Conservation (phyloP, 768 basidiomycete species). For the Mycena alexandri region DNA sequence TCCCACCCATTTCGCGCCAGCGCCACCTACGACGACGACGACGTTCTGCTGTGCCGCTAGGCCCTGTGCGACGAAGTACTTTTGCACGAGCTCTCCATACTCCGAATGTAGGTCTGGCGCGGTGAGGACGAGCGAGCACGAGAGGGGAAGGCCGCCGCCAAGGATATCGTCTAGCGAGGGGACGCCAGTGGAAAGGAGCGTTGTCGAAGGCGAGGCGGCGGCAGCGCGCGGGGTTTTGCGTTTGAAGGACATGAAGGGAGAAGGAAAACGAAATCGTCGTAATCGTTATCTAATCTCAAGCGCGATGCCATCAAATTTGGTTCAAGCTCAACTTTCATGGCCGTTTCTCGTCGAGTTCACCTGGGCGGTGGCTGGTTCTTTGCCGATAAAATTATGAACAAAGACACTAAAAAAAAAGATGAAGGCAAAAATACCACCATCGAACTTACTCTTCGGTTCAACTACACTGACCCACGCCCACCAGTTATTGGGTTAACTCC, state of each 20-base stretch:
- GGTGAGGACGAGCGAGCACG: conserved; percentile 76
- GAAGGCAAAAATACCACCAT: no score
- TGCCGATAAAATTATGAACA: no score
- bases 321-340: background rate
- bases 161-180: conserved; percentile 96
- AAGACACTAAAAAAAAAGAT: no score
- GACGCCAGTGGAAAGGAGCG: conserved; percentile 79
- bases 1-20: conserved; percentile 63
- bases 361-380: no score
- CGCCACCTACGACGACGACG: conserved; percentile 74
- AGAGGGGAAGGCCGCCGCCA: conserved; percentile 90
- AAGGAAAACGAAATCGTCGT: no score
- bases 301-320: background rate
- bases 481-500: no score
- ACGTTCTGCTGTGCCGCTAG: conserved; percentile 78
- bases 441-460: no score
- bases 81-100: conserved; percentile 86
- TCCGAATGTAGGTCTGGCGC: conserved; percentile 91
- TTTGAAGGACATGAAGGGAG: conserved; percentile 35
- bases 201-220: background rate
- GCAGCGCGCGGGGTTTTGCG: conserved; percentile 18
- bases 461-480: no score
- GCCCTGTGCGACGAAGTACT: conserved; percentile 93
- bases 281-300: background rate
- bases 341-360: no score